Percentiles rank a stretch among this genome's conserved stretches.
Evolutionary conservation across 805 yeast genomes (phyloP).

Genomic region (Kluyveromyces wickerhamii): DNA sequence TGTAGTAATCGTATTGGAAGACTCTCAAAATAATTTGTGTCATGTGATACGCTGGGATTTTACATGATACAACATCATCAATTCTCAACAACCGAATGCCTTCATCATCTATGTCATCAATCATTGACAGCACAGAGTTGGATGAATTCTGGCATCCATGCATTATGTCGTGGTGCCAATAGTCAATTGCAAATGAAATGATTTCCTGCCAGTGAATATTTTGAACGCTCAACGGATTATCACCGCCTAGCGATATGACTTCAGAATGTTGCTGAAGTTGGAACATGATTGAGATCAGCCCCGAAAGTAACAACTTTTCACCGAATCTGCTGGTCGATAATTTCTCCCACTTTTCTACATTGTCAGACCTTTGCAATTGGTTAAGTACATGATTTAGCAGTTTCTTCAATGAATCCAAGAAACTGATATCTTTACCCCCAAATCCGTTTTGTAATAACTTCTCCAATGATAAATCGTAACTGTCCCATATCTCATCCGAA

Average conservation of each 20-base stretch:
- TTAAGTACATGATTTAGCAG: conserved; percentile 43
- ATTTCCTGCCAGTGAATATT: conserved; percentile 60
- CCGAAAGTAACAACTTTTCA: conserved; percentile 57
- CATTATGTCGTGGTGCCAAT: conserved; percentile 47
- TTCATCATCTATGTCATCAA: conserved; percentile 4
- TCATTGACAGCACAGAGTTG: conserved; percentile 14
- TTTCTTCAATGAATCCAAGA: conserved; percentile 49
- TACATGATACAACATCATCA: conserved; percentile 36
- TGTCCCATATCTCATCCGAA: conserved; percentile 52
- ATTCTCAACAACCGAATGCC: conserved; percentile 1
- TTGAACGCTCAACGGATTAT: conserved; percentile 9
- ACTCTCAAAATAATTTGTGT: conserved; percentile 65
- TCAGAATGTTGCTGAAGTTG: conserved; percentile 65
- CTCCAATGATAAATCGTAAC: conserved; percentile 23
- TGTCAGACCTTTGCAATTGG: conserved; percentile 7
- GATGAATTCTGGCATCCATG: conserved; percentile 27
- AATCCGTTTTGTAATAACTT: conserved; percentile 18
- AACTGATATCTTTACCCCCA: conserved; percentile 33
- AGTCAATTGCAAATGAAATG: conserved; percentile 60
- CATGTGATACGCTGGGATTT: conserved; percentile 61
- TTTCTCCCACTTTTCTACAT: neutral
- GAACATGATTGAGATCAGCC: conserved; percentile 55
- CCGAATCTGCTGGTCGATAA: conserved; percentile 43
- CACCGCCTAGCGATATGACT: conserved; percentile 9
- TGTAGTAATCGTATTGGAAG: conserved; percentile 70